Percentiles rank a stretch among this genome's conserved stretches.
Evolutionary conservation across 352 stramenopile genomes (phyloP).

Genomic region (Pythium pyrilobum): DNA sequence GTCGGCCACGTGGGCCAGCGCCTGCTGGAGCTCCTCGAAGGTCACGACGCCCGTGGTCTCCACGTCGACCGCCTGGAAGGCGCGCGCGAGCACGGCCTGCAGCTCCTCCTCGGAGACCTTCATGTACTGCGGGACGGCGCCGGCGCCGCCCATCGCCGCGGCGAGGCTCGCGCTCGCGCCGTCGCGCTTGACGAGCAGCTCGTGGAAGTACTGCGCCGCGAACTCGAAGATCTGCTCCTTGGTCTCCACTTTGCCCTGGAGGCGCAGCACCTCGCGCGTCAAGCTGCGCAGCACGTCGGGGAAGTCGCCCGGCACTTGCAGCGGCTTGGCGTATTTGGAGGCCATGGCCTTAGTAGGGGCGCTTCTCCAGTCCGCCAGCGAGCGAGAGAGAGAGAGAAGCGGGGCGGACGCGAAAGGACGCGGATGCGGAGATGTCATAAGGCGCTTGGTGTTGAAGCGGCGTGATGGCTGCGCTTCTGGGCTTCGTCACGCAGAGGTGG

Average conservation of each 20-base stretch:
- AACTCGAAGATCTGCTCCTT: conserved; percentile 79
- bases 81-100: conserved; percentile 34
- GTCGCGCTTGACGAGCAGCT: conserved; percentile 40
- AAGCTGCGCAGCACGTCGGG: conserved; percentile 71
- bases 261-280: conserved; percentile 72
- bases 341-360: conserved; percentile 35
- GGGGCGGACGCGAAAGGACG: background rate
- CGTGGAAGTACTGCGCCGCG: conserved; percentile 62
- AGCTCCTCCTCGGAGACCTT: conserved; percentile 57
- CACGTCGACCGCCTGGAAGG: conserved; percentile 40
- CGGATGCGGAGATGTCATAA: background rate
- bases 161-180: conserved; percentile 15
- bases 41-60: conserved; percentile 34
- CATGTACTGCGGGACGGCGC: conserved; percentile 35
- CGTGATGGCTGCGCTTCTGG: no score
- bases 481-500: no score
- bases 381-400: background rate
- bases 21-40: conserved; percentile 41
- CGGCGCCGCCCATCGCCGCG: background rate
- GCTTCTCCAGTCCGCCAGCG: background rate
- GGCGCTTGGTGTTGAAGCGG: no score
- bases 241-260: conserved; percentile 78
- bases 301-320: conserved; percentile 70
- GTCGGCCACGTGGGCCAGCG: conserved; percentile 36
- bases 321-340: conserved; percentile 80